phyloP scores from a whole-genome alignment of 352 stramenopile genomes.

The Phytophthora pluvialis region DNA sequence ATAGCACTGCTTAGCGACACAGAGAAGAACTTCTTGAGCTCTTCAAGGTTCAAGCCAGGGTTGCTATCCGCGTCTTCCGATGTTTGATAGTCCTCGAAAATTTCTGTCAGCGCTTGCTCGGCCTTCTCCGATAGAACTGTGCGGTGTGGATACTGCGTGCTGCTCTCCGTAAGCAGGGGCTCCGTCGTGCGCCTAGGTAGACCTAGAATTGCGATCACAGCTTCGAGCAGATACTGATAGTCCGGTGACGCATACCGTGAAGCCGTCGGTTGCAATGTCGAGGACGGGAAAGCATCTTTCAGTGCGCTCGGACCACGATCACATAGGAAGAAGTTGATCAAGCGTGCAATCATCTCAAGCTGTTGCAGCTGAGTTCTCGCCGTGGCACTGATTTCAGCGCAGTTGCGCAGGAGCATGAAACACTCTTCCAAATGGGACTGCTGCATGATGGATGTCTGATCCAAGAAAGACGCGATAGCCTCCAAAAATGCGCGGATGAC shows the following conservation, averaged over 20 bases:
- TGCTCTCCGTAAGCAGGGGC: slow-evolving; percentile 70
- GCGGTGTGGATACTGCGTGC: slow-evolving; percentile 72
- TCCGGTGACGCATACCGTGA: slow-evolving; percentile 79
- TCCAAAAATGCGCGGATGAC: slow-evolving; percentile 55
- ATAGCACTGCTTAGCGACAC: slow-evolving; percentile 69
- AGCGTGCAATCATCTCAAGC: slow-evolving; percentile 77
- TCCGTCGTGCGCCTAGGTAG: slow-evolving; percentile 68
- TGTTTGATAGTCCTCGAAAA: slow-evolving; percentile 79
- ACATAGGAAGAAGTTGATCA: slow-evolving; percentile 86
- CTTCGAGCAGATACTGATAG: slow-evolving; percentile 90
- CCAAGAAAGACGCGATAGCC: slow-evolving; percentile 63
- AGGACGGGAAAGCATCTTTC: slow-evolving; percentile 79
- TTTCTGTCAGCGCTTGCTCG: slow-evolving; percentile 67
- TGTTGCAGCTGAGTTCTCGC: slow-evolving; percentile 58
- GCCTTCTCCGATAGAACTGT: slow-evolving; percentile 77
- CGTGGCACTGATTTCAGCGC: slow-evolving; percentile 62
- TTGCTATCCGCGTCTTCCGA: slow-evolving; percentile 26
- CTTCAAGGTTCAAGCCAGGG: slow-evolving; percentile 55
- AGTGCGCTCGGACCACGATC: slow-evolving; percentile 64
- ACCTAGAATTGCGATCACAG: slow-evolving; percentile 86
- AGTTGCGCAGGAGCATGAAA: slow-evolving; percentile 86
- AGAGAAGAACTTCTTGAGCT: slow-evolving; percentile 74
- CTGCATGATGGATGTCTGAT: slow-evolving; percentile 78
- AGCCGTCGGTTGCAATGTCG: slow-evolving; percentile 46
- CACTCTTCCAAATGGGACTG: slow-evolving; percentile 88